Conservation (phyloP, 2,329 filamentous ascomycete species). For the Pseudonectria buxi region DNA sequence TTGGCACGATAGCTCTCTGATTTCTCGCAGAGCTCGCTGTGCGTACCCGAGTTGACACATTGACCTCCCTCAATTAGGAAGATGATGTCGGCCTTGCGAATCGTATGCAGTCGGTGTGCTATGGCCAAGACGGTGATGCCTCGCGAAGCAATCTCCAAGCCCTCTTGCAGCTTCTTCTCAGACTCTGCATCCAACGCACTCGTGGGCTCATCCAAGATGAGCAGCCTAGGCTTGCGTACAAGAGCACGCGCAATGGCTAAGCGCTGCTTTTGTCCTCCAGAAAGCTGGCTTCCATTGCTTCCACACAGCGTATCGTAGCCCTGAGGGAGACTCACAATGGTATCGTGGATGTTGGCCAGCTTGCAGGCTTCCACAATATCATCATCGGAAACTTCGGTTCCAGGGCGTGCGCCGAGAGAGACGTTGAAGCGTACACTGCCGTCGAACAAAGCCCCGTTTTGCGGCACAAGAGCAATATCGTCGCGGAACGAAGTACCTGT, state of each 20-base stretch:
- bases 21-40: constrained; percentile 1
- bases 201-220: constrained; percentile 67
- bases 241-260: constrained; percentile 64
- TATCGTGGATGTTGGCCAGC: constrained; percentile 36
- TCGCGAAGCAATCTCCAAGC: constrained; percentile 42
- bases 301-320: constrained; percentile 53
- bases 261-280: constrained; percentile 64
- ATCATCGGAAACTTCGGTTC: constrained; percentile 43
- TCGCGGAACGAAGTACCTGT: constrained; percentile 37
- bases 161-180: constrained; percentile 51
- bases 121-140: constrained; percentile 37
- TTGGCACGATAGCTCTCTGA: constrained; percentile 1
- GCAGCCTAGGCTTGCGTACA: constrained; percentile 53
- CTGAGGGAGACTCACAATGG: constrained; percentile 46
- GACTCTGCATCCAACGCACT: constrained; percentile 59
- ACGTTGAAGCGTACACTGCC: constrained; percentile 49
- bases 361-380: constrained; percentile 53
- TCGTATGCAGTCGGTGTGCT: constrained; percentile 38
- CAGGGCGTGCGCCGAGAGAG: constrained; percentile 44
- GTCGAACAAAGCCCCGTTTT: constrained; percentile 48
- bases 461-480: constrained; percentile 46
- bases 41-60: constrained; percentile 25
- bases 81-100: constrained; percentile 37
- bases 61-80: constrained; percentile 35
- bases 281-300: constrained; percentile 57